Evolutionary conservation across 371 early-diverging fungal genomes (phyloP).

Genomic region (Gilbertella persicaria): DNA sequence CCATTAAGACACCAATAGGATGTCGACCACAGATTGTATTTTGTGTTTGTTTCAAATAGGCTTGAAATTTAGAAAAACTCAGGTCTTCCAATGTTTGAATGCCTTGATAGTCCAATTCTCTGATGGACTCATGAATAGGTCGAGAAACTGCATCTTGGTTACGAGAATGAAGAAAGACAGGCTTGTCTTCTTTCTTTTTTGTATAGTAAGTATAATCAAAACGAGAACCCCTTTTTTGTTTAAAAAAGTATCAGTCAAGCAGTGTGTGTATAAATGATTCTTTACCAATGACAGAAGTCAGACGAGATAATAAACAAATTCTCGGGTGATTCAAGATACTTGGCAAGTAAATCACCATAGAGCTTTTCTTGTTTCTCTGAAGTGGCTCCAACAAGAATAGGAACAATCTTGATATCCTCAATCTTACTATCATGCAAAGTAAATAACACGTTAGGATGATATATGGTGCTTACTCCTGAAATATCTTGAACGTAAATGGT

Average conservation of each 20-base stretch:
- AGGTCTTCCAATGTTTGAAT: conserved; percentile 74
- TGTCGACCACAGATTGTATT: conserved; percentile 96
- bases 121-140: conserved; percentile 75
- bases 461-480: conserved; percentile 58
- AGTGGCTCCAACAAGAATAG: conserved; percentile 86
- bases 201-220: conserved; percentile 69
- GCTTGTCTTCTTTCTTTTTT: conserved; percentile 26
- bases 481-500: conserved; percentile 80
- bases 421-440: conserved; percentile 33
- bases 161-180: neutral
- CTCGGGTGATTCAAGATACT: conserved; percentile 67
- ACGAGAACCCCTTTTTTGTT: conserved; percentile 69
- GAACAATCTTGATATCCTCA: conserved; percentile 70
- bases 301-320: conserved; percentile 89
- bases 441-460: neutral
- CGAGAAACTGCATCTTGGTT: conserved; percentile 16
- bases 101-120: conserved; percentile 76
- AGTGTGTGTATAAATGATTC: neutral
- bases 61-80: conserved; percentile 59
- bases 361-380: conserved; percentile 52
- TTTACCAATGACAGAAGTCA: conserved; percentile 96
- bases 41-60: conserved; percentile 70
- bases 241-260: neutral
- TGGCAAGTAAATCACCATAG: conserved; percentile 70
- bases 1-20: conserved; percentile 84